A percentile compares a stretch with the other conserved stretches of the same genome.
phyloP scores from a whole-genome alignment of 345 rosid species.

The Eucalyptus pauciflora region DNA sequence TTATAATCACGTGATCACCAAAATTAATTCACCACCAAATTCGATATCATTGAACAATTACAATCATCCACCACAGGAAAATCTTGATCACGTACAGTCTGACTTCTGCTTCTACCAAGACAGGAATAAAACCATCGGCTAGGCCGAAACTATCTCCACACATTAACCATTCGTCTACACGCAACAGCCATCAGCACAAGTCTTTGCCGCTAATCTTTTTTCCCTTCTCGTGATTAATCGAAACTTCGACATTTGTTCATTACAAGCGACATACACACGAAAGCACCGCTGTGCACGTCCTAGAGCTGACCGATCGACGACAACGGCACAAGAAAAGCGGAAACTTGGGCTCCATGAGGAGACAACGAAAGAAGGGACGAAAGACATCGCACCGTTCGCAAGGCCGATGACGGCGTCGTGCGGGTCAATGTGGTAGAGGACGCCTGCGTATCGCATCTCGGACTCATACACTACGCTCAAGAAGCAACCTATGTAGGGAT shows the following conservation, averaged over 20 bases:
- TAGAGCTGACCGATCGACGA: neutral
- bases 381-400: neutral
- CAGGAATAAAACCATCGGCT: neutral
- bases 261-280: neutral
- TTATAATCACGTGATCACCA: neutral
- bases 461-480: slow-evolving; percentile 15
- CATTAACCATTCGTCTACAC: neutral
- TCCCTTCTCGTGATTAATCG: too few species aligned
- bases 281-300: neutral
- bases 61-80: neutral
- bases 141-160: neutral
- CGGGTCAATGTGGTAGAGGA: too few species aligned
- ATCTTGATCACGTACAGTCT: neutral
- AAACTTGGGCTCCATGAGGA: neutral
- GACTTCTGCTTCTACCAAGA: neutral
- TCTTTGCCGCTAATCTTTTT: neutral
- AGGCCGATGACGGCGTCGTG: too few species aligned
- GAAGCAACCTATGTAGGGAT: too few species aligned
- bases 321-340: neutral
- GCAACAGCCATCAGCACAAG: neutral
- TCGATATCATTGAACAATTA: neutral
- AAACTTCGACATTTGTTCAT: neutral
- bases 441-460: slow-evolving; percentile 26
- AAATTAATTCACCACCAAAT: neutral
- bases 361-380: neutral